Percentiles rank a stretch among this genome's conserved stretches.
Conservation (phyloP, 768 basidiomycete species). For the Kwoniella bestiolae region DNA sequence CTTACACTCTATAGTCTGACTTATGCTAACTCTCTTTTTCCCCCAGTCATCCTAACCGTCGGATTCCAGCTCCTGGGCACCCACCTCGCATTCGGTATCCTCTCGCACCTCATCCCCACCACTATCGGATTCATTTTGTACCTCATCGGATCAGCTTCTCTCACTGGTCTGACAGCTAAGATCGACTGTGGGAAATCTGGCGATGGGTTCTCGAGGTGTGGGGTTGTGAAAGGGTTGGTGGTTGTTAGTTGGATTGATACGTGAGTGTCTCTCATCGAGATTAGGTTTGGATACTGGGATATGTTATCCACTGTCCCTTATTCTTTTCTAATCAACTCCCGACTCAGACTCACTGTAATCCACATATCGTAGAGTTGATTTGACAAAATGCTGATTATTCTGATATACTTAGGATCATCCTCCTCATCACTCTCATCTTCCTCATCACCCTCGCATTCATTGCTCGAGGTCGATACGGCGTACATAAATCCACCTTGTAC, state of each 20-base stretch:
- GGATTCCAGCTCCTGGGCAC: slow-evolving; percentile 50
- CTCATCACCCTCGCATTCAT: slow-evolving; percentile 45
- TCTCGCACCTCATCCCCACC: slow-evolving; percentile 51
- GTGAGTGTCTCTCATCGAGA: no score
- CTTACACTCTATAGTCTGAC: background rate
- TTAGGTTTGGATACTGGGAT: no score
- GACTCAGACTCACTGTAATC: no score
- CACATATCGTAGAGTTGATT: no score
- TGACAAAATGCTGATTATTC: no score
- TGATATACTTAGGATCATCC: slow-evolving; percentile 57
- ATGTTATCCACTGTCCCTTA: background rate
- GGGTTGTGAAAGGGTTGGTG: slow-evolving; percentile 56
- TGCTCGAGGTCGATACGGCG: slow-evolving; percentile 46
- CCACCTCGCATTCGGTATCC: slow-evolving; percentile 53
- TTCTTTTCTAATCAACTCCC: no score
- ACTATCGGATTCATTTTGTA: slow-evolving; percentile 58
- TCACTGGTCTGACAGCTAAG: slow-evolving; percentile 54
- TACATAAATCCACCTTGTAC: slow-evolving; percentile 42
- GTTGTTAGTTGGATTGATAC: slow-evolving; percentile 55
- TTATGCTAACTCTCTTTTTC: slow-evolving; percentile 1
- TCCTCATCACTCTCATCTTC: slow-evolving; percentile 51
- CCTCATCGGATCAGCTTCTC: slow-evolving; percentile 54
- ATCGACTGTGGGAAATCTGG: slow-evolving; percentile 48
- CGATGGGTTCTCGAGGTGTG: slow-evolving; percentile 48
- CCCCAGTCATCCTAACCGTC: slow-evolving; percentile 49